These are phyloP conservation scores for Epithele typhae DNA, from an alignment of 768 basidiomycete genomes.

Conservation along the genomic window DNA sequence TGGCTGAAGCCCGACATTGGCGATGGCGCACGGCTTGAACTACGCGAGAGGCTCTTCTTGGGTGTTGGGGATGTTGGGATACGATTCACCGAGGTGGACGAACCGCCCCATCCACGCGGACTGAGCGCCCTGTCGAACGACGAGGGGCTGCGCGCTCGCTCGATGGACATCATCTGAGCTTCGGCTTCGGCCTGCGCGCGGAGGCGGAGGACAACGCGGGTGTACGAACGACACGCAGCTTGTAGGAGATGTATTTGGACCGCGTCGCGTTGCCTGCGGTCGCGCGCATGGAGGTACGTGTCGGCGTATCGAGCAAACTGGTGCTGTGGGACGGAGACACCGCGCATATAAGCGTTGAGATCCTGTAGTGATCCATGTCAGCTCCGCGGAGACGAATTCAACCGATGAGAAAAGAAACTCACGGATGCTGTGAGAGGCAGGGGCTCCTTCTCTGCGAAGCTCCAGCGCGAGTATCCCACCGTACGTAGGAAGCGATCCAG, in stretches of 20 bases:
- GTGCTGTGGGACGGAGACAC: slow-evolving; percentile 71
- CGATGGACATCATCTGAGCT: slow-evolving; percentile 19
- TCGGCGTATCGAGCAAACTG: slow-evolving; percentile 62
- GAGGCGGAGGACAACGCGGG: slow-evolving; percentile 73
- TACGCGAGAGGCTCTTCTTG: slow-evolving; percentile 30
- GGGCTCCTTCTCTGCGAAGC: slow-evolving; percentile 44
- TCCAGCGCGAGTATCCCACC: slow-evolving; percentile 73
- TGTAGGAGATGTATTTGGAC: slow-evolving; percentile 42
- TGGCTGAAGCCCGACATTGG: slow-evolving; percentile 51
- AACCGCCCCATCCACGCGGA: slow-evolving; percentile 7
- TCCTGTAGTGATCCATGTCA: slow-evolving; percentile 43
- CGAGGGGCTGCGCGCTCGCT: slow-evolving; percentile 4
- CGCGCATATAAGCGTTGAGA: slow-evolving; percentile 74
- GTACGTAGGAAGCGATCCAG: slow-evolving; percentile 65
- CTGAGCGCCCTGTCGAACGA: too few relatives aligned
- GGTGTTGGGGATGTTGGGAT: neutral
- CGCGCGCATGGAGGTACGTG: slow-evolving; percentile 51
- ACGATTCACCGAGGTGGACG: slow-evolving; percentile 11
- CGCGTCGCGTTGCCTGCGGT: slow-evolving; percentile 33
- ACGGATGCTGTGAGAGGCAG: slow-evolving; percentile 61
- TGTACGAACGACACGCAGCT: slow-evolving; percentile 69
- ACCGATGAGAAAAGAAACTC: slow-evolving; percentile 21
- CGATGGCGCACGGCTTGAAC: slow-evolving; percentile 64
- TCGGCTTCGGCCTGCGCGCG: slow-evolving; percentile 75
- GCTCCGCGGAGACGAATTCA: too few relatives aligned